A percentile compares a stretch with the other conserved stretches of the same genome.
Conservation (phyloP, 495 filamentous ascomycete species). For the Collariella sp. region DNA sequence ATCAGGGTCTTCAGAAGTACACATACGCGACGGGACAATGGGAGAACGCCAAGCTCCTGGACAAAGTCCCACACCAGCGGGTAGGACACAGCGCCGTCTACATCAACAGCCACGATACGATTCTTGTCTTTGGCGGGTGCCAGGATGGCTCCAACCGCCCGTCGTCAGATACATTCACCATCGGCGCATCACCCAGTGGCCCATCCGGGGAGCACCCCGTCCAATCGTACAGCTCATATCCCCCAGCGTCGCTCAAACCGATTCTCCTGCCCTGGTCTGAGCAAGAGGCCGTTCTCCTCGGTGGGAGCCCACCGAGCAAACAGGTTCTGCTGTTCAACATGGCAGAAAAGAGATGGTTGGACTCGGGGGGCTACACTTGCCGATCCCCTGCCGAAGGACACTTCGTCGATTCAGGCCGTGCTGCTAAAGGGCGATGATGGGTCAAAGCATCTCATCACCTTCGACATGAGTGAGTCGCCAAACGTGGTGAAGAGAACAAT, state of each 20-base stretch:
- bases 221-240: conserved; percentile 42
- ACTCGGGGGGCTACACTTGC: conserved; percentile 53
- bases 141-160: conserved; percentile 44
- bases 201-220: conserved; percentile 59
- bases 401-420: conserved; percentile 44
- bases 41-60: conserved; percentile 53
- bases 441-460: conserved; percentile 74
- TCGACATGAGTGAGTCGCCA: conserved; percentile 68
- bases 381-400: conserved; percentile 47
- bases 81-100: conserved; percentile 69
- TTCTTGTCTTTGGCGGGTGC: conserved; percentile 75
- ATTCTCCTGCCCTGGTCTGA: conserved; percentile 71
- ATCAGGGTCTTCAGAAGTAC: conserved; percentile 76
- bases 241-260: conserved; percentile 57
- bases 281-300: conserved; percentile 63
- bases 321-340: conserved; percentile 55
- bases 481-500: conserved; percentile 63
- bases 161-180: conserved; percentile 68
- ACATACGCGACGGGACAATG: conserved; percentile 68
- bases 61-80: conserved; percentile 55
- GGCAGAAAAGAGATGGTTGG: conserved; percentile 47
- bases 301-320: conserved; percentile 58
- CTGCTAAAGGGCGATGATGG: conserved; percentile 64
- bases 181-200: conserved; percentile 50
- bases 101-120: conserved; percentile 56